phyloP scores from a whole-genome alignment of 2,329 filamentous ascomycete species.

The Colletotrichum melonis region DNA sequence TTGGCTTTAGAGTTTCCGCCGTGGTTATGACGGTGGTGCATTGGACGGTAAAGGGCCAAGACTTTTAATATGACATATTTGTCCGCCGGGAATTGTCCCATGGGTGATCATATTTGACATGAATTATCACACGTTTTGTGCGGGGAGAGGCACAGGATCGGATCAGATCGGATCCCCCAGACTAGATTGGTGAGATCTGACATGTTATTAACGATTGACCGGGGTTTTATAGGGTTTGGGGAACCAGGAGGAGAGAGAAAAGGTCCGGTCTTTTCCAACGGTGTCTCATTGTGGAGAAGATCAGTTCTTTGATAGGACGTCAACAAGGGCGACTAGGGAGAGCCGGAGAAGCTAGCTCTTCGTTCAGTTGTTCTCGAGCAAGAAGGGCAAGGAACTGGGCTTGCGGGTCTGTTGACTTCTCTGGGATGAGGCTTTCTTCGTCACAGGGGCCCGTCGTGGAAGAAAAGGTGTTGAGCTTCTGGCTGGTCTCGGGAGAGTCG shows the following conservation, averaged over 20 bases:
- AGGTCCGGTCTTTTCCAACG: not conserved
- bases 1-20: no score
- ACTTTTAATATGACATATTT: not conserved
- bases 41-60: not conserved
- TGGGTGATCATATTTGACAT: not conserved
- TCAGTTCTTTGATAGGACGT: not conserved
- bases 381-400: no score
- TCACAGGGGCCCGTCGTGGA: no score
- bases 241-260: not conserved
- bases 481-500: no score
- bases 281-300: not conserved
- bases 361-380: no score
- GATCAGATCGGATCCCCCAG: not conserved
- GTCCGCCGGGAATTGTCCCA: not conserved
- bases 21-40: not conserved
- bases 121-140: not conserved
- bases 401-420: no score
- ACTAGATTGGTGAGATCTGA: not conserved
- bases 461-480: no score
- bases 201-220: not conserved
- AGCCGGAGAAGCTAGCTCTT: no score
- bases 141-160: not conserved
- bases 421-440: no score
- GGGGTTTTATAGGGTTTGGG: not conserved
- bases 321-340: no score